Evolutionary conservation across 306 rosid species (phyloP), one percentile per base, ranked within the genome.

Genomic region (Cucurbita maxima): DNA sequence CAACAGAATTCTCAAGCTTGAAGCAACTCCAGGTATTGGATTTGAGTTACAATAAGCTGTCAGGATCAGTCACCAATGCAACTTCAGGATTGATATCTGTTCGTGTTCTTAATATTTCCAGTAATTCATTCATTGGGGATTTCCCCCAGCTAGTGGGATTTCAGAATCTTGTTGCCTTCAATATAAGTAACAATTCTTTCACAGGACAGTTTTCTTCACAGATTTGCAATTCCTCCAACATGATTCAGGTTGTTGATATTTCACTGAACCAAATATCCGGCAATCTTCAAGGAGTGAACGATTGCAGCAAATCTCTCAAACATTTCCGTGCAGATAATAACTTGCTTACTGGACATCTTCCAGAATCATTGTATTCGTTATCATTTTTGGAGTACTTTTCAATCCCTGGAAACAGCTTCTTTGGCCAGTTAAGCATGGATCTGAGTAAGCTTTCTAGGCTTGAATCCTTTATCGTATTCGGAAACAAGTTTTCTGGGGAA

Each of bases 131-230:
- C 73, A n/a, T n/a, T 76, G 92, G 68, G 12, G 75, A 62, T 7
- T 69, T 86, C 12, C 79, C 74, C 34, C 82, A 82, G 67, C 74
- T 80, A 18, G 74, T 66, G 36, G 89, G 80, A 45, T 84, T 89
- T 34, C 77, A 80, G 3, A 79, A 83, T 71, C 84, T 89, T 74
- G 77, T 80, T 79, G 90, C 81, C 59, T 82, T 87, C 82, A 89
- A 87, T 70, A 50, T 86, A 74, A 89, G 96, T 80, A 83, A 86
- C 85, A 89, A 89, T 78, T 87, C 89, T 71, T 84, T 89, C 82
- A 74, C 81, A 11, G 96, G 93, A 43, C 51, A 48, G 77, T 82
- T 90, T 76, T 76, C 67, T 60, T 77, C 88, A 57, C 79, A 47
- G 59, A 71, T 90, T 82, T 90, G 93, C 85, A 80, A 77, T 73